Evolutionary conservation across 2,329 filamentous ascomycete genomes (phyloP).

Genomic region (Trichoderma koningii): DNA sequence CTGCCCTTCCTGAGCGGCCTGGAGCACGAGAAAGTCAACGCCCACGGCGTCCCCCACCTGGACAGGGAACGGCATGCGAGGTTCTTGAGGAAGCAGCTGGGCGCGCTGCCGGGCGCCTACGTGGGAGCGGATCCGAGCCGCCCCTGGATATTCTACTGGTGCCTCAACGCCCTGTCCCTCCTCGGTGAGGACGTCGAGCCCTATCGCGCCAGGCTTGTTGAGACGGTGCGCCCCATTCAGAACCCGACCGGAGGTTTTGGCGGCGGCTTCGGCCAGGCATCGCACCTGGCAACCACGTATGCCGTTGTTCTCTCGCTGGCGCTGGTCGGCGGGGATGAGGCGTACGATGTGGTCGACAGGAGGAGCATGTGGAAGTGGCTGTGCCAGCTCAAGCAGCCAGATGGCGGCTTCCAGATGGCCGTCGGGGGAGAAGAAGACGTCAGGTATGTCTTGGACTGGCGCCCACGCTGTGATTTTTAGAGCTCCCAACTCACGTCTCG

Average conservation of each 20-base stretch:
- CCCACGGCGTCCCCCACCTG: constrained; percentile 73
- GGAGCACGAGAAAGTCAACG: constrained; percentile 61
- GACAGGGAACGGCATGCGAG: constrained; percentile 61
- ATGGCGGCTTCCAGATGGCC: constrained; percentile 88
- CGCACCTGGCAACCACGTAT: constrained; percentile 88
- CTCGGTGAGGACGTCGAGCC: constrained; percentile 72
- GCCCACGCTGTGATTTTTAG: constrained; percentile 29
- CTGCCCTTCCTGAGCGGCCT: constrained; percentile 66
- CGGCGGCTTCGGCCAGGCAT: constrained; percentile 86
- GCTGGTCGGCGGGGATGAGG: constrained; percentile 73
- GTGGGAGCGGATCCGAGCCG: constrained; percentile 80
- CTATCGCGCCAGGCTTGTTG: constrained; percentile 69
- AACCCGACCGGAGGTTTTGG: constrained; percentile 85
- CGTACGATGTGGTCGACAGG: constrained; percentile 76
- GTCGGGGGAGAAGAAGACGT: constrained; percentile 90
- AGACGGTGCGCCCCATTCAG: constrained; percentile 79
- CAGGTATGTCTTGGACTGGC: constrained; percentile 56
- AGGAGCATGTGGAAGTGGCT: constrained; percentile 90
- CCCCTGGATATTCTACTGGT: constrained; percentile 96
- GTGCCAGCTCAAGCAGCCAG: constrained; percentile 77
- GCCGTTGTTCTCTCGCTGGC: constrained; percentile 77
- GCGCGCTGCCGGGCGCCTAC: constrained; percentile 68
- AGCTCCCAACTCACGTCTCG: constrained; percentile 28
- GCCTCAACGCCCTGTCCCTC: constrained; percentile 70
- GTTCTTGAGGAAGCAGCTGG: constrained; percentile 63